Base-by-base conservation (phyloP, 352 stramenopile genomes). In the Globisporangium orthogonon region DNA sequence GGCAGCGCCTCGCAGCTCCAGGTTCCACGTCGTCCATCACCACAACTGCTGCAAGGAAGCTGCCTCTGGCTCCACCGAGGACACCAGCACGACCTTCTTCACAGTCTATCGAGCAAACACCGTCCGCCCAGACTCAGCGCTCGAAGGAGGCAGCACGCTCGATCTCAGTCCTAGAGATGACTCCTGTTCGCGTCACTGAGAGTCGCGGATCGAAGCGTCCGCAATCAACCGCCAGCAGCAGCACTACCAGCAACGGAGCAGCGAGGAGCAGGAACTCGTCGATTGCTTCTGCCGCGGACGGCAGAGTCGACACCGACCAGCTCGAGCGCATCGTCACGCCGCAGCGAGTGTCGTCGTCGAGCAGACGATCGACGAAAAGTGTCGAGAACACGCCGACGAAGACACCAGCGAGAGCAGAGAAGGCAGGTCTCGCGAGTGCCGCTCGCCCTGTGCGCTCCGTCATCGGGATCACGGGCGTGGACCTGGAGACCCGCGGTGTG, bases 391-490 rank as follows among this genome's bases (percentile, higher is more conserved):
- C 59, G 10, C 30, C 46, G n/a, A 48, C 50, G 7, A 58, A 37
- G 37, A 62, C 56, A 1, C 56, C 56, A 47, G 18, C 50, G 17
- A 47, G 33, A 15, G 37, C 14, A 3, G 40, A 29, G 31, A 47
- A 63, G 72, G 52, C 39, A 17, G 1, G 23, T 4, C 5, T 41
- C 41, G 31, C 28, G 15, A 23, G 31, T 2, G 31, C 7, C 17
- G 41, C 43, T 31, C 31, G 35, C 29, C 60, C 70, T 3, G 62
- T 60, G 39, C 78, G 78, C n/a, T 74, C 73, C 28, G 68, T 94
- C 6, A 89, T 94, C 50, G 74, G 76, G 23, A 91, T 94, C 54
- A 94, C 80, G 0, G 82, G 79, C 23, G 79, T 91, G 4, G 78
- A 85, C 31, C 50, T 66, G 28, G 79, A 87, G 48, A 66, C 71